Evolutionary conservation across 1,284 basidiomycete species (phyloP).

Genomic region (Pseudozyma sp.): DNA sequence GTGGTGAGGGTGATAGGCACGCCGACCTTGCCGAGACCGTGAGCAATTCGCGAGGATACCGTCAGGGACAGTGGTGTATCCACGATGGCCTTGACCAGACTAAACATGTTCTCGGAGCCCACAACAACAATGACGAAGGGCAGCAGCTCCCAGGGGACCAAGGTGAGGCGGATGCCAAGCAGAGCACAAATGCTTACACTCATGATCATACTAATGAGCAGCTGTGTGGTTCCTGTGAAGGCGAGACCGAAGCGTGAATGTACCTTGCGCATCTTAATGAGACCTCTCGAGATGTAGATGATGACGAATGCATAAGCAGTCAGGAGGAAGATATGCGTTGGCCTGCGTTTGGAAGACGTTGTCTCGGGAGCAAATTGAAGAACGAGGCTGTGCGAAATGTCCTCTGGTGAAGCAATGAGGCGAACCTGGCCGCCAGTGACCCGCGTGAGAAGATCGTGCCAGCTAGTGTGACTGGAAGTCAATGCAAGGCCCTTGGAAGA

Average conservation of each 20-base stretch:
- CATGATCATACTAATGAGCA: constrained; percentile 89
- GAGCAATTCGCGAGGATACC: constrained; percentile 90
- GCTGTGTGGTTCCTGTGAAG: constrained; percentile 91
- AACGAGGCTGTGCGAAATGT: constrained; percentile 52
- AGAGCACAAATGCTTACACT: constrained; percentile 90
- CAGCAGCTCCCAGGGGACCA: constrained; percentile 87
- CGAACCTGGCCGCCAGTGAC: constrained; percentile 57
- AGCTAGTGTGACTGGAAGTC: constrained; percentile 22
- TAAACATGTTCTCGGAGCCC: constrained; percentile 97
- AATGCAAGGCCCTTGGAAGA: not conserved
- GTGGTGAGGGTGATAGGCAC: constrained; percentile 92
- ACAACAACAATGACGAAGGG: constrained; percentile 95
- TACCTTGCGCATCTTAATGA: constrained; percentile 74
- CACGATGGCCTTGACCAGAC: constrained; percentile 87
- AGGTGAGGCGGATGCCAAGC: constrained; percentile 83
- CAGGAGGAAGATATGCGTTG: constrained; percentile 73
- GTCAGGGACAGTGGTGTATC: constrained; percentile 88
- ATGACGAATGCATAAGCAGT: constrained; percentile 85
- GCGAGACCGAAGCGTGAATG: constrained; percentile 92
- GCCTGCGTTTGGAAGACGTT: constrained; percentile 28
- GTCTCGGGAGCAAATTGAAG: constrained; percentile 54
- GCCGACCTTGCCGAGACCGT: constrained; percentile 86
- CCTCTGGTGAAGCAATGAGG: constrained; percentile 47
- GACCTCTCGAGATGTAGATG: constrained; percentile 80
- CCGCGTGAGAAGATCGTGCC: constrained; percentile 49